A percentile compares a stretch with the other conserved stretches of the same genome.
These are phyloP conservation scores for Cercospora citrullina DNA, from an alignment of 2,329 filamentous ascomycete genomes.

Conservation along the genomic window DNA sequence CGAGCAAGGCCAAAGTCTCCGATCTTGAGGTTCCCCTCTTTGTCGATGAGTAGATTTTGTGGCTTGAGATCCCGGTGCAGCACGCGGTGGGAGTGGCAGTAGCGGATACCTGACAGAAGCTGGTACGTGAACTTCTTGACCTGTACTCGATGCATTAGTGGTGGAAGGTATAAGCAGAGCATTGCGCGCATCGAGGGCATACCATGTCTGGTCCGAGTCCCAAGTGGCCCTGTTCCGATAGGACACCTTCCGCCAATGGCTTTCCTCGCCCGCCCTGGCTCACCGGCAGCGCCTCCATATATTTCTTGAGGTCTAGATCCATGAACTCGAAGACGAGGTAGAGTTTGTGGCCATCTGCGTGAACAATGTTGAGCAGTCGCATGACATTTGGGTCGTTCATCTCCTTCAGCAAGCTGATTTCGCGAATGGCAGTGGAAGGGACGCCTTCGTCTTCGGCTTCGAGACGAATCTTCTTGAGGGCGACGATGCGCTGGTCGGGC, in stretches of 20 bases:
- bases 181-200: slow-evolving; percentile 11
- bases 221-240: slow-evolving; percentile 62
- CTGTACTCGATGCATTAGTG: slow-evolving; percentile 1
- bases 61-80: slow-evolving; percentile 88
- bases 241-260: slow-evolving; percentile 71
- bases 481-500: slow-evolving; percentile 76
- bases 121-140: slow-evolving; percentile 92
- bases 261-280: slow-evolving; percentile 83
- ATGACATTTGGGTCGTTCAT: slow-evolving; percentile 93
- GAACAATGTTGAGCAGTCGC: slow-evolving; percentile 84
- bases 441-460: slow-evolving; percentile 95
- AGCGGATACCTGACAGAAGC: slow-evolving; percentile 77
- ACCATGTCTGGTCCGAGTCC: slow-evolving; percentile 73
- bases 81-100: slow-evolving; percentile 86
- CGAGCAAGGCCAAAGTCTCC: slow-evolving; percentile 87
- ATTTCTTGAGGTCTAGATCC: slow-evolving; percentile 90
- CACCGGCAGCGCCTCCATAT: slow-evolving; percentile 87
- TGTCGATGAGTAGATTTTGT: slow-evolving; percentile 84
- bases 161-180: neutral
- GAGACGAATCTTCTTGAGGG: slow-evolving; percentile 91
- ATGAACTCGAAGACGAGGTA: slow-evolving; percentile 93
- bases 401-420: slow-evolving; percentile 91
- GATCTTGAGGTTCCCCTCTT: slow-evolving; percentile 84
- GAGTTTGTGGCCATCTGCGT: slow-evolving; percentile 91
- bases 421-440: slow-evolving; percentile 87